These are phyloP conservation scores for Mycena sanguinolenta DNA, from an alignment of 768 basidiomycete species.

Conservation along the genomic window DNA sequence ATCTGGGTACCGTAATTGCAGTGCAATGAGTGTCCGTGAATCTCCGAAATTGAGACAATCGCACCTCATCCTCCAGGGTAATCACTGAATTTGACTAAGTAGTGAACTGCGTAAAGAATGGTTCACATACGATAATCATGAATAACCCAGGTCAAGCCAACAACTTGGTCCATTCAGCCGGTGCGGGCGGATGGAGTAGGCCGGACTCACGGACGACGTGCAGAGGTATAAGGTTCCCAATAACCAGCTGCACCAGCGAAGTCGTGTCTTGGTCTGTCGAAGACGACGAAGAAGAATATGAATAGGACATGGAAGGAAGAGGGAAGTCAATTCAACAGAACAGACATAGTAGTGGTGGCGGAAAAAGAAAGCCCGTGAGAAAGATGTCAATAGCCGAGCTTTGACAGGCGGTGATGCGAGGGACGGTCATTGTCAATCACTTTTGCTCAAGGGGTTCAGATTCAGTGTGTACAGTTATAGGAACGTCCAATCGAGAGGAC, in stretches of 20 bases:
- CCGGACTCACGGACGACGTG: slow-evolving; percentile 38
- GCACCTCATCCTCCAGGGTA: slow-evolving; percentile 52
- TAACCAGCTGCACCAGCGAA: slow-evolving; percentile 25
- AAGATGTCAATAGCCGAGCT: too few relatives aligned
- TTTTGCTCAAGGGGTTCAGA: too few relatives aligned
- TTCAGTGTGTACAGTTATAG: too few relatives aligned
- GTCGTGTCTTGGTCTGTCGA: slow-evolving; percentile 3
- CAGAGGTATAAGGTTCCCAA: slow-evolving; percentile 37
- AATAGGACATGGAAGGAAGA: neutral
- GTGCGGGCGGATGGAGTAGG: neutral
- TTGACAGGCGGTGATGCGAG: too few relatives aligned
- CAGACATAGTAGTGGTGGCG: too few relatives aligned
- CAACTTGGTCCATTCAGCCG: slow-evolving; percentile 36
- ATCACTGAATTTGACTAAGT: slow-evolving; percentile 39
- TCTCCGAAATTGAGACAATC: neutral
- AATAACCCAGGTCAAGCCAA: slow-evolving; percentile 53
- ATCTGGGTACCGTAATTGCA: slow-evolving; percentile 38
- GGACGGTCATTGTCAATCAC: too few relatives aligned
- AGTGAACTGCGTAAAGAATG: neutral
- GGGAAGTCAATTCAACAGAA: too few relatives aligned
- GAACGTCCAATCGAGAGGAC: too few relatives aligned
- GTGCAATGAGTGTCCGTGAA: neutral
- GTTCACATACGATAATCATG: slow-evolving; percentile 50
- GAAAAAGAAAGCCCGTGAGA: too few relatives aligned
- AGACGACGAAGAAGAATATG: neutral